Evolutionary conservation across 2,329 filamentous ascomycete species (phyloP).

Genomic region (Aspergillus sp.): DNA sequence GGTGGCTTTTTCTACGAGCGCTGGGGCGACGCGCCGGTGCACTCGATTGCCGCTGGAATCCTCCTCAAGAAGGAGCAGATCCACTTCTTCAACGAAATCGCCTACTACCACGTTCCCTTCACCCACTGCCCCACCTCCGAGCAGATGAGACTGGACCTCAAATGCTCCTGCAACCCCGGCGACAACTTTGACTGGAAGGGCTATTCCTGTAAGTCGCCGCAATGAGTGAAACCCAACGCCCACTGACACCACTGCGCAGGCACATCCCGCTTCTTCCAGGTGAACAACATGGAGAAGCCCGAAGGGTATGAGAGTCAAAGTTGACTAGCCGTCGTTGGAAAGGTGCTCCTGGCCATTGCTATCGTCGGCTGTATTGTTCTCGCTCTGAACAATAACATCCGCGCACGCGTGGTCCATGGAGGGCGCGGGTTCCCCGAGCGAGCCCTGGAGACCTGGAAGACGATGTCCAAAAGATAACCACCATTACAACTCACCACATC

Average conservation of each 20-base stretch:
- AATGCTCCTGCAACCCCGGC: conserved; percentile 90
- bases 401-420: conserved; percentile 5
- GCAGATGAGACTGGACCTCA: conserved; percentile 76
- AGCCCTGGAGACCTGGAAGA: conserved; percentile 7
- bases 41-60: conserved; percentile 90
- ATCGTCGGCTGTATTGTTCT: conserved; percentile 11
- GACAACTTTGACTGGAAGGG: conserved; percentile 99
- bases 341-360: conserved; percentile 13
- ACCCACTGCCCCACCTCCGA: conserved; percentile 95
- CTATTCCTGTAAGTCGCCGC: conserved; percentile 76
- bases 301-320: conserved; percentile 76
- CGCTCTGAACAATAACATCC: conserved; percentile 10
- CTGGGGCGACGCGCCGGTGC: conserved; percentile 96
- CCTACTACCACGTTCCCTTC: conserved; percentile 96
- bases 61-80: conserved; percentile 90
- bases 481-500: background rate
- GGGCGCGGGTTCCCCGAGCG: conserved; percentile 7
- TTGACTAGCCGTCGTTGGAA: conserved; percentile 32
- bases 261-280: conserved; percentile 81
- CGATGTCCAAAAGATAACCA: conserved; percentile 3
- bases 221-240: background rate
- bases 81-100: conserved; percentile 99
- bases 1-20: conserved; percentile 99
- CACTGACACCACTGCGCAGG: conserved; percentile 49
- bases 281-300: conserved; percentile 79